These are phyloP conservation scores for Fusarium sp. DNA, from an alignment of 2,329 filamentous ascomycete genomes.

Conservation along the genomic window DNA sequence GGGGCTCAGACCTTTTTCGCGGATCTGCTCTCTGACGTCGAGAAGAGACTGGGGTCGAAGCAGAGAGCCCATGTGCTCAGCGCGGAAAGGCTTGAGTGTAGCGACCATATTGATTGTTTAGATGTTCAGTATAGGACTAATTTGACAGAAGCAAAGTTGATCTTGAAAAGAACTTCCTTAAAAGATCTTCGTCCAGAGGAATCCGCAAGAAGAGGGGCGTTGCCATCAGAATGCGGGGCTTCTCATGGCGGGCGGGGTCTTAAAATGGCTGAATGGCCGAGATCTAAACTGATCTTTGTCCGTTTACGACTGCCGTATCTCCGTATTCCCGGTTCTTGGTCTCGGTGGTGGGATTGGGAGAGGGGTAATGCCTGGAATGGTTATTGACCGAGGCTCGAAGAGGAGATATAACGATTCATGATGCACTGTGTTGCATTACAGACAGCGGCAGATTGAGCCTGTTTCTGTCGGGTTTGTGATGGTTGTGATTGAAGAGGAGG, in stretches of 20 bases:
- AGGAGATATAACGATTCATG: not conserved
- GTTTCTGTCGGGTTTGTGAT: not conserved
- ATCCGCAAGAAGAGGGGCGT: slow-evolving; percentile 29
- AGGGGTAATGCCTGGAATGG: slow-evolving; percentile 28
- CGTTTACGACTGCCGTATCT: slow-evolving; percentile 22
- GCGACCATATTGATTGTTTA: slow-evolving; percentile 31
- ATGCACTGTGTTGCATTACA: slow-evolving; percentile 25
- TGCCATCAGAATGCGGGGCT: slow-evolving; percentile 34
- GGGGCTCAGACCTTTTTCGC: slow-evolving; percentile 58
- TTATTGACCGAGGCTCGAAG: slow-evolving; percentile 1
- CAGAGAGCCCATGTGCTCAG: slow-evolving; percentile 82
- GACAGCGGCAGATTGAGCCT: not conserved
- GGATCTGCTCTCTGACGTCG: slow-evolving; percentile 52
- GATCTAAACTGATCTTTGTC: slow-evolving; percentile 21
- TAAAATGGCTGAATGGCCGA: slow-evolving; percentile 24
- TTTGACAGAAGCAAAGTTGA: not conserved
- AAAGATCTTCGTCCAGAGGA: not conserved
- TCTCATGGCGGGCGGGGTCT: slow-evolving; percentile 27
- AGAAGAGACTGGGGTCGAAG: slow-evolving; percentile 72
- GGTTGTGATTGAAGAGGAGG: not conserved
- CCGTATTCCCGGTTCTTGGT: slow-evolving; percentile 12
- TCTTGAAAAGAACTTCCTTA: not conserved
- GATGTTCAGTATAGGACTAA: not conserved
- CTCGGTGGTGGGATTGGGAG: slow-evolving; percentile 10
- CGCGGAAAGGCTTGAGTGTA: slow-evolving; percentile 73